These are phyloP conservation scores for Boletellus emodensis DNA, from an alignment of 768 basidiomycete genomes.

Conservation along the genomic window DNA sequence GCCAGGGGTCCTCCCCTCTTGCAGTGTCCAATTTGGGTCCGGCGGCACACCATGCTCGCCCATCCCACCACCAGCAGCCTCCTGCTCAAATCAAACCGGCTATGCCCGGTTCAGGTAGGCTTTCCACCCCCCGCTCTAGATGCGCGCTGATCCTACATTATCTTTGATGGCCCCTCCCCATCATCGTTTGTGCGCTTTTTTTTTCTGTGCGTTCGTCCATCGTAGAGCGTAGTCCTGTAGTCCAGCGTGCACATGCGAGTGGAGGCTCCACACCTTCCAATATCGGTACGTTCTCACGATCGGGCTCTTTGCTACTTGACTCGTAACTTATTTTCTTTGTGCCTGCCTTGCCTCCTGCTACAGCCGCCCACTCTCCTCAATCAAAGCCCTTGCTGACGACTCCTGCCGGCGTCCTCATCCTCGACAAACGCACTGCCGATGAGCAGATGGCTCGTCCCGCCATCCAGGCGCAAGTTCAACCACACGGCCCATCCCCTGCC, in stretches of 20 bases:
- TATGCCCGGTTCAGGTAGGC: conserved; percentile 31
- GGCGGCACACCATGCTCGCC: conserved; percentile 24
- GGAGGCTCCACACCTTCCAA: conserved; percentile 25
- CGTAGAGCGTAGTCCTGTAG: conserved; percentile 29
- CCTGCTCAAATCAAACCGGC: conserved; percentile 30
- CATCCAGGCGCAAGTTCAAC: conserved; percentile 17
- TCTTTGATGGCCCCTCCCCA: not conserved
- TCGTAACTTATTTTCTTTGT: conserved; percentile 4
- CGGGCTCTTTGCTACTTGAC: not conserved
- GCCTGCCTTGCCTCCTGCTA: not conserved
- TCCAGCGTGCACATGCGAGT: conserved; percentile 24
- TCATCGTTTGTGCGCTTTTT: conserved; percentile 7
- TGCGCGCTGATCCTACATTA: conserved; percentile 5
- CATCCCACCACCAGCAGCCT: conserved; percentile 26
- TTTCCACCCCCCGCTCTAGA: not conserved
- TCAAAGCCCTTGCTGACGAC: conserved; percentile 26
- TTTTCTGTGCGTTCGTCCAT: not conserved
- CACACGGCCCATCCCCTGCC: conserved; percentile 11
- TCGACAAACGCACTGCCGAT: conserved; percentile 30
- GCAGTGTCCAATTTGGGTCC: conserved; percentile 24
- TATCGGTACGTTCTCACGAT: conserved; percentile 18
- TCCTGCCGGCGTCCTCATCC: conserved; percentile 24
- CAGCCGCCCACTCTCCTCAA: conserved; percentile 28
- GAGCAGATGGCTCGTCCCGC: conserved; percentile 26
- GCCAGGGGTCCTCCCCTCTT: conserved; percentile 32